phyloP scores from a whole-genome alignment of 306 rosid genomes.

The Fragaria vesca region DNA sequence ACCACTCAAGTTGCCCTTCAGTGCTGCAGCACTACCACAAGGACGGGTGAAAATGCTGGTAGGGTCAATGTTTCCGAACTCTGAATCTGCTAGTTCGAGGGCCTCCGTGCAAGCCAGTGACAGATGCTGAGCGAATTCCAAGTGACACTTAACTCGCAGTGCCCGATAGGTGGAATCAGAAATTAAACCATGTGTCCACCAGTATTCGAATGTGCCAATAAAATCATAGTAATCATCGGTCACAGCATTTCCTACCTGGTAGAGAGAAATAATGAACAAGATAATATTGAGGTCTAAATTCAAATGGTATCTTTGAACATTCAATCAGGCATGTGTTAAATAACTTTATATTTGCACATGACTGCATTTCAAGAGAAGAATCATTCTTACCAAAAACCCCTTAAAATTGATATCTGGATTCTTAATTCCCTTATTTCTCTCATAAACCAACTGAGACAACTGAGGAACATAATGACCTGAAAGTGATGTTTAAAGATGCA shows the following conservation, averaged over 20 bases:
- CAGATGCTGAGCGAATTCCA: slow-evolving; percentile 72
- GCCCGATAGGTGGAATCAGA: slow-evolving; percentile 79
- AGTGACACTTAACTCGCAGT: slow-evolving; percentile 56
- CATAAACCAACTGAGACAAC: slow-evolving; percentile 68
- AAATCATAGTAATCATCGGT: slow-evolving; percentile 87
- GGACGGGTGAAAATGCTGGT: slow-evolving; percentile 79
- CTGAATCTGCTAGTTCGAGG: slow-evolving; percentile 46
- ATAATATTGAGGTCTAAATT: slow-evolving; percentile 5
- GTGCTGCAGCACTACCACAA: slow-evolving; percentile 56
- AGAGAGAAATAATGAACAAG: slow-evolving; percentile 22
- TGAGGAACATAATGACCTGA: slow-evolving; percentile 97
- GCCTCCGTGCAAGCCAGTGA: slow-evolving; percentile 63
- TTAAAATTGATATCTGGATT: slow-evolving; percentile 78
- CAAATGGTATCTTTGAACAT: neutral
- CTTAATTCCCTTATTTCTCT: slow-evolving; percentile 61
- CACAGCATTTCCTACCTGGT: slow-evolving; percentile 91
- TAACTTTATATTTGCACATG: neutral
- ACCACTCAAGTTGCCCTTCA: slow-evolving; percentile 57
- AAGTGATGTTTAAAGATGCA: slow-evolving; percentile 12
- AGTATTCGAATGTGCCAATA: slow-evolving; percentile 84
- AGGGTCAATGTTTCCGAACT: slow-evolving; percentile 84
- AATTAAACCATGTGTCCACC: slow-evolving; percentile 97
- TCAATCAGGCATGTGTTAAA: neutral
- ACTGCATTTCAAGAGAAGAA: slow-evolving; percentile 10
- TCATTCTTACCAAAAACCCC: slow-evolving; percentile 83